Base-by-base conservation (phyloP, 2,329 filamentous ascomycete genomes). In the Neopestalotiopsis rosae region DNA sequence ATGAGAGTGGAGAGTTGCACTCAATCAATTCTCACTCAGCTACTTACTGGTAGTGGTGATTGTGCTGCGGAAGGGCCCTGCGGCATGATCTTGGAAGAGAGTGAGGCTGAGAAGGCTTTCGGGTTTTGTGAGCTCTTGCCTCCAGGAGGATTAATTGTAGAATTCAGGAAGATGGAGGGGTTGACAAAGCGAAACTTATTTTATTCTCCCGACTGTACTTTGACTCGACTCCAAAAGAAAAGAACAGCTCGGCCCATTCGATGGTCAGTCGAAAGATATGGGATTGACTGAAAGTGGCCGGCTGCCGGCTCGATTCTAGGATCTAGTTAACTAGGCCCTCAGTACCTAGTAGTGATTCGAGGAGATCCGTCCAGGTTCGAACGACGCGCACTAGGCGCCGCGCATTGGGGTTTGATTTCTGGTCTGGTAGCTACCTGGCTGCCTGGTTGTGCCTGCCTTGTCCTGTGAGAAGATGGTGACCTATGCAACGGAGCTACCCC, bases 221-320 rank as follows among this genome's bases (percentile, higher is more conserved):
- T 38, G 28, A 20, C 30, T 38, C 20, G 45, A 52, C 45, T 52
- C 45, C 45, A 17, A 52, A 9, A 45, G 42, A 20, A 45, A 13
- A 45, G 42, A 45, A 38, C 32, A 30, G 59, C 59, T 34, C 59
- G 59, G 59, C 59, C 59, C 59, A 4, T 38, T 28, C 24, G 59
- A 61, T 34, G 59, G 40, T 61, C 59, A 61, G 59, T 17, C 59
- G 34, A 34, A 40, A 61, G 32, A 61, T 52, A 61, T 59, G 24
- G 24, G 57, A 30, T 20, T 38, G 34, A 38, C 34, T 38, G 34
- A 38, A 38, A 10, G 20, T 56, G 5, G 5, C 49, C 20, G 49
- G 49, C 14, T 17, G 49, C 34, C 34, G 34, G 34, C 34, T 38
- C 34, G 9, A 38, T 38, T 38, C 34, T 38, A 10, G 34, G 3